Base-by-base conservation (phyloP, 2,329 filamentous ascomycete species). In the Cryphonectria radicalis region DNA sequence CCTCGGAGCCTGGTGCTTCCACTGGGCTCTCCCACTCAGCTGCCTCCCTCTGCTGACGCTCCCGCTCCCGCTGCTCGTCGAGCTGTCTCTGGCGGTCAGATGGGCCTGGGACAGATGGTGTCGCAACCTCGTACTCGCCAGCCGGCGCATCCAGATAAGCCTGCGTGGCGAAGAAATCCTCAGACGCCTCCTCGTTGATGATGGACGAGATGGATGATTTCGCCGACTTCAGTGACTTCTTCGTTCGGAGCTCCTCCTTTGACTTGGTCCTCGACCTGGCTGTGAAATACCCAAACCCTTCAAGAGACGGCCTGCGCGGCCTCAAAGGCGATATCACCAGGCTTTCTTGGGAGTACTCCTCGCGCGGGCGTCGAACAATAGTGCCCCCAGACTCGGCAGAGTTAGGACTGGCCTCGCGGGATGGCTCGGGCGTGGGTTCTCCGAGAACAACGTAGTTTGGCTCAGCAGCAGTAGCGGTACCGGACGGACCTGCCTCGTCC, bases 291-390 rank as follows among this genome's bases (percentile, higher is more conserved):
- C 83, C 84, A 40, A 87, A 80, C 32, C 80, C 82, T 63, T 90
- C 87, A 63, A 81, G 81, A 1, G 86, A 86, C 35, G 79, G 80
- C 75, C 82, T 84, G 68, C 79, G 79, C 11, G 87, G 84, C 63
- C 83, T 82, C 25, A 91, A 79, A 0, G 89, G 88, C 11, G 87
- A 82, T 19, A 91, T 87, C 17, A 88, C 76, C 42, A 91, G 81
- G 73, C 88, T 91, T 76, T 91, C 89, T 73, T 88, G 88, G 0
- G 89, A 91, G 76, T 87, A 90, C 69, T 84, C 83, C 28, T 81
- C 80, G 7, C 81, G 82, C 1, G 80, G 73, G 13, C 25, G 76
- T 32, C 75, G 79, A 8, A 77, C 73, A 69, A 80, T 76, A 53
- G 82, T 80, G 37, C 74, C 77, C 40, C 79, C 75, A 14, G 82